phyloP scores from a whole-genome alignment of 345 rosid genomes.

The Salix udensis region DNA sequence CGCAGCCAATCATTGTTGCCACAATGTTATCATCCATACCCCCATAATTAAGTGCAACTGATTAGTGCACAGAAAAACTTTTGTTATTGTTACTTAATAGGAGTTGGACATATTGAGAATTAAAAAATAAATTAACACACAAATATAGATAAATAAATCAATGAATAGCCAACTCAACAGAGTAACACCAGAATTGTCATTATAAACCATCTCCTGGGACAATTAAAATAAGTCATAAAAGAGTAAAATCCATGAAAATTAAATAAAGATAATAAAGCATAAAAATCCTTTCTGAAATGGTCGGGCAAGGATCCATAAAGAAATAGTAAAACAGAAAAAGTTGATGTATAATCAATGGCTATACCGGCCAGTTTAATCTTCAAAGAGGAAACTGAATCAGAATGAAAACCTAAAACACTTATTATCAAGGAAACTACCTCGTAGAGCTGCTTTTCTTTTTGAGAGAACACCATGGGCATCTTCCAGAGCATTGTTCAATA shows the following conservation, averaged over 20 bases:
- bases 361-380: too few species aligned
- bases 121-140: not conserved
- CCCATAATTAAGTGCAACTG: conserved; percentile 50
- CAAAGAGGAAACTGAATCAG: not conserved
- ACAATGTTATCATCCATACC: conserved; percentile 46
- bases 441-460: conserved; percentile 46
- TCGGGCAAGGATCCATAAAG: too few species aligned
- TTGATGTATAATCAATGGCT: too few species aligned
- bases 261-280: too few species aligned
- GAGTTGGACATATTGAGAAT: not conserved
- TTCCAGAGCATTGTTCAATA: conserved; percentile 45
- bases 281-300: too few species aligned
- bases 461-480: conserved; percentile 39
- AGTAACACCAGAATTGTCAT: too few species aligned
- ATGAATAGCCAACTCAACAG: not conserved
- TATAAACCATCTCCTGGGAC: not conserved
- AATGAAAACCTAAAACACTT: not conserved
- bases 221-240: too few species aligned
- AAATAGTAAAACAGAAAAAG: too few species aligned
- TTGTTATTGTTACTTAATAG: conserved; percentile 1
- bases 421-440: conserved; percentile 36
- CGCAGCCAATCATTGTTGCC: conserved; percentile 54
- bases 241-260: too few species aligned
- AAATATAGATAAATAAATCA: not conserved
- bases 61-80: not conserved